Evolutionary conservation across 2,329 filamentous ascomycete genomes (phyloP).

Genomic region (Neospermospora avenae): DNA sequence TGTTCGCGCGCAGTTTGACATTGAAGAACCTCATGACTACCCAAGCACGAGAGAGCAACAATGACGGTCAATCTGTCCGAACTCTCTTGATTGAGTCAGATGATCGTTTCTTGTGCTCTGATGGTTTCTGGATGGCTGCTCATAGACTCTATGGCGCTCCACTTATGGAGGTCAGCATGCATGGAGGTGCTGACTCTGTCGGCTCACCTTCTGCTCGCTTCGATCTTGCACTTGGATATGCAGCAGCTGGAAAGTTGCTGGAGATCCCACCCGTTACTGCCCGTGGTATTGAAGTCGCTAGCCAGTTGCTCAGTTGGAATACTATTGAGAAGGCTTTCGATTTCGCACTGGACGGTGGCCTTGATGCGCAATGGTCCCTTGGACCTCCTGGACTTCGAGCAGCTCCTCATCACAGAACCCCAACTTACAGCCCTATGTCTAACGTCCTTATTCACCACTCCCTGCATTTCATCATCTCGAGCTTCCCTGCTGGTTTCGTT

Average conservation of each 20-base stretch:
- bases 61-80: conserved; percentile 33
- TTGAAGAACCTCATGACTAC: conserved; percentile 37
- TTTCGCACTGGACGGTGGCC: conserved; percentile 52
- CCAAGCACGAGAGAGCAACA: conserved; percentile 29
- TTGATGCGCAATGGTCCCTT: conserved; percentile 37
- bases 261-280: conserved; percentile 51
- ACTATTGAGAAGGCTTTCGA: conserved; percentile 58
- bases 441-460: conserved; percentile 52
- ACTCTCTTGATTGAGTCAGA: conserved; percentile 47
- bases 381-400: conserved; percentile 30
- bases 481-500: conserved; percentile 58
- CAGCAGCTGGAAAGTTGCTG: conserved; percentile 59
- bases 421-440: conserved; percentile 52
- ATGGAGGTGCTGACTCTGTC: conserved; percentile 27
- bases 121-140: conserved; percentile 55
- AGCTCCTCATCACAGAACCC: conserved; percentile 11
- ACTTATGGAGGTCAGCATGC: conserved; percentile 39
- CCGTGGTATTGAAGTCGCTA: conserved; percentile 58
- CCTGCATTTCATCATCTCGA: conserved; percentile 56
- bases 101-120: conserved; percentile 52
- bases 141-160: conserved; percentile 56
- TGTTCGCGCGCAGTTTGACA: conserved; percentile 51
- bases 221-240: conserved; percentile 59
- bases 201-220: conserved; percentile 44
- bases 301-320: conserved; percentile 57